These are phyloP conservation scores for Neofusicoccum umdonicola DNA, from an alignment of 2,329 filamentous ascomycete genomes.

Conservation along the genomic window DNA sequence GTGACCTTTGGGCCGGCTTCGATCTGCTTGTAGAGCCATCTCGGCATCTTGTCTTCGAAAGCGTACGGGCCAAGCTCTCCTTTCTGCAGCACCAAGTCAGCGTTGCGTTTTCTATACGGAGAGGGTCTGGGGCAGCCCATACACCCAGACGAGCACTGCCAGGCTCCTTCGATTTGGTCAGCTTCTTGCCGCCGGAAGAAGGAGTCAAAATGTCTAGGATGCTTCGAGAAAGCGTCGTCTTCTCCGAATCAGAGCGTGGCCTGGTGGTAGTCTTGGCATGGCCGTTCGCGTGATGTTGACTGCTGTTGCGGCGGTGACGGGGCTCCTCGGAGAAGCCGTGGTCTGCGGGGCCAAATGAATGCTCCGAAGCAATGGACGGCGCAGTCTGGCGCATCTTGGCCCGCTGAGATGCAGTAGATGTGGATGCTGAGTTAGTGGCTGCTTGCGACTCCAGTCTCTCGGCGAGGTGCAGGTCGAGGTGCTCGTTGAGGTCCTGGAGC, in stretches of 20 bases:
- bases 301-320: constrained; percentile 6
- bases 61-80: constrained; percentile 48
- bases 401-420: constrained; percentile 29
- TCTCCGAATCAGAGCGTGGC: constrained; percentile 26
- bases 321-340: constrained; percentile 24
- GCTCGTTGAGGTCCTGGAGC: constrained; percentile 44
- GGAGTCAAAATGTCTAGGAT: constrained; percentile 36
- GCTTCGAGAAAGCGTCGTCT: constrained; percentile 35
- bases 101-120: background rate
- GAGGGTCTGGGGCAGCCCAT: constrained; percentile 20
- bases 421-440: constrained; percentile 3
- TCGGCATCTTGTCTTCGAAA: constrained; percentile 47
- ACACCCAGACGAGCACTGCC: constrained; percentile 34
- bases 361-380: constrained; percentile 22
- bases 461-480: constrained; percentile 45
- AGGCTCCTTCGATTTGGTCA: constrained; percentile 15
- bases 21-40: constrained; percentile 41
- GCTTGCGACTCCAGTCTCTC: constrained; percentile 30
- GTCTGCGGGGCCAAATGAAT: constrained; percentile 25
- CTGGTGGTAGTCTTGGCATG: constrained; percentile 15
- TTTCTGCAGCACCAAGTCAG: constrained; percentile 28
- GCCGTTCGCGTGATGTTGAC: background rate
- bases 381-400: constrained; percentile 28
- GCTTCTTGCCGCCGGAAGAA: constrained; percentile 29
- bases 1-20: constrained; percentile 40